Conservation (phyloP, 768 basidiomycete species). For the Strobilomyces dryophilus region DNA sequence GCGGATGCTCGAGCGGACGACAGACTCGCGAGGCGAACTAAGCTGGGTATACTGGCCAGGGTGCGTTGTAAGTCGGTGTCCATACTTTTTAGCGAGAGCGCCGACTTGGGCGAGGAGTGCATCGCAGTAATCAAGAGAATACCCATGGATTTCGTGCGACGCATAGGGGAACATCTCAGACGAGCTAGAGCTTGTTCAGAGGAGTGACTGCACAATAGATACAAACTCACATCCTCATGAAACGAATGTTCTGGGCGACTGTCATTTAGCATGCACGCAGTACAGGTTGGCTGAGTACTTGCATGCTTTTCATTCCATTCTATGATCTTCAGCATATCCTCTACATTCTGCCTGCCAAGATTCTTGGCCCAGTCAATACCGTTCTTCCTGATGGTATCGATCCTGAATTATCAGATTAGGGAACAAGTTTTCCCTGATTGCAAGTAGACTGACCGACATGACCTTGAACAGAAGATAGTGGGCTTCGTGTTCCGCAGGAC, state of each 20-base stretch:
- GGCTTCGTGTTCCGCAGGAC: slow-evolving; percentile 72
- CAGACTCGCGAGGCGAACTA: slow-evolving; percentile 71
- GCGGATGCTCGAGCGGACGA: slow-evolving; percentile 70
- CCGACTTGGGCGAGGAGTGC: slow-evolving; percentile 53
- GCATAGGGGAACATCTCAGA: slow-evolving; percentile 95
- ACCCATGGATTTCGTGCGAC: slow-evolving; percentile 75
- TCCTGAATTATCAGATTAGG: slow-evolving; percentile 34
- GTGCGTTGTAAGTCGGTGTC: slow-evolving; percentile 80
- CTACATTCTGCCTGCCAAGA: slow-evolving; percentile 68
- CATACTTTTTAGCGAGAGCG: slow-evolving; percentile 60
- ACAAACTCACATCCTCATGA: slow-evolving; percentile 59
- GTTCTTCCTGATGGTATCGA: slow-evolving; percentile 75
- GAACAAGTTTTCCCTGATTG: not conserved
- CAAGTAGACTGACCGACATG: slow-evolving; percentile 44
- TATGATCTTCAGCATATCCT: slow-evolving; percentile 69
- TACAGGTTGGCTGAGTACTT: slow-evolving; percentile 12
- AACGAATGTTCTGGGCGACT: slow-evolving; percentile 58
- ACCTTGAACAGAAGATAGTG: slow-evolving; percentile 72
- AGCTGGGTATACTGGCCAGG: slow-evolving; percentile 86
- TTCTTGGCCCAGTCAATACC: slow-evolving; percentile 82
- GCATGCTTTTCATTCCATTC: slow-evolving; percentile 91
- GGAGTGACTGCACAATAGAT: not conserved
- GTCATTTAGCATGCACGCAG: not conserved
- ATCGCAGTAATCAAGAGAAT: slow-evolving; percentile 73
- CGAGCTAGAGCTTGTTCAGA: slow-evolving; percentile 36